These are phyloP conservation scores for Peterozyma toletana DNA, from an alignment of 805 yeast species.

Conservation along the genomic window DNA sequence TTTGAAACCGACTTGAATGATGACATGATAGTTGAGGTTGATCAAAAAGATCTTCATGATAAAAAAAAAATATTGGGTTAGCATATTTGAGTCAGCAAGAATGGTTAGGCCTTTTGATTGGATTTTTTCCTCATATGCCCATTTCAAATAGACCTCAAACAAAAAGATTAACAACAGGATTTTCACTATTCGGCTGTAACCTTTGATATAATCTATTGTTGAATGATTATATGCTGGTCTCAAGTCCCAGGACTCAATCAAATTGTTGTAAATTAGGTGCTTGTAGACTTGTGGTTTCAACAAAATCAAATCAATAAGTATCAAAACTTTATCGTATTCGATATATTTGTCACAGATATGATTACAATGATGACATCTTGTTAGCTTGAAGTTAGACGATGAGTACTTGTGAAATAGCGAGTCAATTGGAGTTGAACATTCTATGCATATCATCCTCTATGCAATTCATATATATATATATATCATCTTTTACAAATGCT, in stretches of 20 bases:
- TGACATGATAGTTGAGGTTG: conserved; percentile 30
- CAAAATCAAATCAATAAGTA: conserved; percentile 77
- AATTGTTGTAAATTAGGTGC: conserved; percentile 75
- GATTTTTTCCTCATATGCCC: conserved; percentile 84
- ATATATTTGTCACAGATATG: conserved; percentile 83
- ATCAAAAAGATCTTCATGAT: conserved; percentile 43
- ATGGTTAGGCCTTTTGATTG: conserved; percentile 18
- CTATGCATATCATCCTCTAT: conserved; percentile 73
- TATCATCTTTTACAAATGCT: too few relatives aligned
- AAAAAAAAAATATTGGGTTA: conserved; percentile 50
- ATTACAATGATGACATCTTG: conserved; percentile 68
- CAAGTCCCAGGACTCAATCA: conserved; percentile 19
- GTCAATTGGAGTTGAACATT: conserved; percentile 64
- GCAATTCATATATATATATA: background rate
- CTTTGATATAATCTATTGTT: background rate
- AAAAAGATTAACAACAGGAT: conserved; percentile 57
- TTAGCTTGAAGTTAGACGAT: conserved; percentile 69
- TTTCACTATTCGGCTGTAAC: conserved; percentile 21
- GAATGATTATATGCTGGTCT: background rate
- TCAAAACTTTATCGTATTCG: conserved; percentile 78
- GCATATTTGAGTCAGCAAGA: conserved; percentile 27
- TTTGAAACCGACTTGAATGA: conserved; percentile 19
- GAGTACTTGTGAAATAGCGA: conserved; percentile 68
- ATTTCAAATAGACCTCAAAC: conserved; percentile 82
- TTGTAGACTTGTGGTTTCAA: conserved; percentile 84